Conservation (phyloP, 2,329 filamentous ascomycete genomes). For the Paraphoma sp. region DNA sequence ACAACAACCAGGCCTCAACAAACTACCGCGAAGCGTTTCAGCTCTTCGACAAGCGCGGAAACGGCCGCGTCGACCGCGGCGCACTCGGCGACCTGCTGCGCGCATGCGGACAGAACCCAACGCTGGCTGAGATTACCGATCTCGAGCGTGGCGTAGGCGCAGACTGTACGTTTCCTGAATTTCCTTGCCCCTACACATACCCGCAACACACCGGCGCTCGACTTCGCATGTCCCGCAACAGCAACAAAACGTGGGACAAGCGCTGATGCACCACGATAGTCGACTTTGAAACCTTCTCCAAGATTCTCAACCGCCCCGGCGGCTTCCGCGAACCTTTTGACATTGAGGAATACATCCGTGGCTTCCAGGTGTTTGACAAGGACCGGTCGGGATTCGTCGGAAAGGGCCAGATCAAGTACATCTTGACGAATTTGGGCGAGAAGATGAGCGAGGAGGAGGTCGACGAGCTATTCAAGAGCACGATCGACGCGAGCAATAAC, state of each 20-base stretch:
- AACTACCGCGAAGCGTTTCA: constrained; percentile 99
- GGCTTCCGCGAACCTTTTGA: constrained; percentile 98
- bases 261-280: constrained; percentile 61
- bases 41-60: constrained; percentile 99
- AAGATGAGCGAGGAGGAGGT: constrained; percentile 99
- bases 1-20: constrained; percentile 69
- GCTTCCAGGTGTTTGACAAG: constrained; percentile 99
- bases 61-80: constrained; percentile 85
- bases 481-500: constrained; percentile 92
- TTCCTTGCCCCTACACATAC: background rate
- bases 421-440: constrained; percentile 96
- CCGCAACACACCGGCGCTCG: background rate
- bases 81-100: constrained; percentile 91
- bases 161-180: constrained; percentile 75
- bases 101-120: constrained; percentile 98
- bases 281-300: constrained; percentile 97
- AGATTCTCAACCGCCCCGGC: constrained; percentile 94
- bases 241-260: background rate
- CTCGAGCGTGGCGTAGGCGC: constrained; percentile 87
- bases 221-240: background rate
- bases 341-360: constrained; percentile 96
- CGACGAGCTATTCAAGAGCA: constrained; percentile 91
- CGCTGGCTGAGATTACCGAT: constrained; percentile 88
- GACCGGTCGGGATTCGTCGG: constrained; percentile 98
- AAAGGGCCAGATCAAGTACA: constrained; percentile 96